Conservation (phyloP, 1,284 basidiomycete species). For the Hemileia vastatrix region DNA sequence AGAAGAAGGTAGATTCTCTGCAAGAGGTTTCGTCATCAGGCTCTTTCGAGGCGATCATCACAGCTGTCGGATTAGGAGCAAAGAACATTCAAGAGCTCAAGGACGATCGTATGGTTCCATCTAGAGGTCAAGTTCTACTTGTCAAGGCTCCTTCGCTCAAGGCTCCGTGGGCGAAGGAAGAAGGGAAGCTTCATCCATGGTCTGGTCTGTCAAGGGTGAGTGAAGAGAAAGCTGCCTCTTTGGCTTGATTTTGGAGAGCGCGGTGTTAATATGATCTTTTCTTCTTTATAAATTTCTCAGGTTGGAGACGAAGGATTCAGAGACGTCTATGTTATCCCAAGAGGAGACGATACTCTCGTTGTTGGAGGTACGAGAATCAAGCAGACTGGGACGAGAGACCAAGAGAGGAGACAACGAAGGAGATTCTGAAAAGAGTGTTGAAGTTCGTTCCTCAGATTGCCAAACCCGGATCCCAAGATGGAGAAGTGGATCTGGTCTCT, state of each 20-base stretch:
- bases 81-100: slow-evolving; percentile 24
- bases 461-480: slow-evolving; percentile 5
- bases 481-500: slow-evolving; percentile 28
- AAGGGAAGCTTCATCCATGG: neutral
- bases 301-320: slow-evolving; percentile 26
- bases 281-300: neutral
- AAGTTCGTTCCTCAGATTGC: slow-evolving; percentile 26
- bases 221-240: slow-evolving; percentile 22
- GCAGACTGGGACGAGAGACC: slow-evolving; percentile 27
- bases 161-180: too few species aligned
- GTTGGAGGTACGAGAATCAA: slow-evolving; percentile 35
- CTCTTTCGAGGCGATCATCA: slow-evolving; percentile 25
- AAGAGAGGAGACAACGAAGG: slow-evolving; percentile 27
- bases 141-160: slow-evolving; percentile 32
- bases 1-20: slow-evolving; percentile 12
- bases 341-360: slow-evolving; percentile 33
- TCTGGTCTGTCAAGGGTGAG: neutral
- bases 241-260: slow-evolving; percentile 3
- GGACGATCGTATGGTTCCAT: slow-evolving; percentile 27
- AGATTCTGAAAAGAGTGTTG: slow-evolving; percentile 30
- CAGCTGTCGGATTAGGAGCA: slow-evolving; percentile 32
- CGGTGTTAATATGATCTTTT: too few species aligned
- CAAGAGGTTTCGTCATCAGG: slow-evolving; percentile 13
- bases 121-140: slow-evolving; percentile 35
- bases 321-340: slow-evolving; percentile 35